phyloP scores from a whole-genome alignment of 345 rosid species.

The Ailanthus altissimus region DNA sequence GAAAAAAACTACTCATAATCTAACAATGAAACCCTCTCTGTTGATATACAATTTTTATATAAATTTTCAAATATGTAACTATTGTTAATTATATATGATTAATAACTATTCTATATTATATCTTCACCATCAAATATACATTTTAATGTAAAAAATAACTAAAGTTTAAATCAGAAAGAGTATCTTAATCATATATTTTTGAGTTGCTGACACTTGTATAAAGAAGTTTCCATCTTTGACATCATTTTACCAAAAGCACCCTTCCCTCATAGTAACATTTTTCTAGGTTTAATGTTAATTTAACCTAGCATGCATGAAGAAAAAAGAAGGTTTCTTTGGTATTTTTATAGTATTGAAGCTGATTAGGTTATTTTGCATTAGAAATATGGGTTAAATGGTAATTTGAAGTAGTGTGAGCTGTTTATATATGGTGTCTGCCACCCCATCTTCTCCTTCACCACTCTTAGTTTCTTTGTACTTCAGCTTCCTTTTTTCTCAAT shows the following conservation, averaged over 20 bases:
- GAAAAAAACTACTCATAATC: too few species aligned
- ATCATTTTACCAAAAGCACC: conserved; percentile 29
- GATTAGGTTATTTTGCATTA: conserved; percentile 34
- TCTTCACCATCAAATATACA: too few species aligned
- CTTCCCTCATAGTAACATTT: too few species aligned
- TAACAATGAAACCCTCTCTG: too few species aligned
- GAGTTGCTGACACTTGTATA: conserved; percentile 42
- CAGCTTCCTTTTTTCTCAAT: conserved; percentile 12
- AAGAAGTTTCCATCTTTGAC: conserved; percentile 31
- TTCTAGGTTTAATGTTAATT: too few species aligned
- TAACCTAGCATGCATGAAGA: too few species aligned
- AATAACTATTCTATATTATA: too few species aligned
- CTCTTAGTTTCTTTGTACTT: not conserved
- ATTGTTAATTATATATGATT: too few species aligned
- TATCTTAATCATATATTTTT: not conserved
- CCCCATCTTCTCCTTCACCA: conserved; percentile 20
- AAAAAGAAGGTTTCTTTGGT: conserved; percentile 15
- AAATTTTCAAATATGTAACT: too few species aligned
- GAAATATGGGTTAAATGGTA: conserved; percentile 39
- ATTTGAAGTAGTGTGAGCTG: conserved; percentile 12
- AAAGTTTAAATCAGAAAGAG: not conserved
- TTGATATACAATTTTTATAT: too few species aligned
- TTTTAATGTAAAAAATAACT: not conserved
- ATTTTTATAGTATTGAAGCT: conserved; percentile 9
- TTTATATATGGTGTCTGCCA: conserved; percentile 37